phyloP scores from a whole-genome alignment of 2,329 filamentous ascomycete genomes.

The Pseudogymnoascus sp. region DNA sequence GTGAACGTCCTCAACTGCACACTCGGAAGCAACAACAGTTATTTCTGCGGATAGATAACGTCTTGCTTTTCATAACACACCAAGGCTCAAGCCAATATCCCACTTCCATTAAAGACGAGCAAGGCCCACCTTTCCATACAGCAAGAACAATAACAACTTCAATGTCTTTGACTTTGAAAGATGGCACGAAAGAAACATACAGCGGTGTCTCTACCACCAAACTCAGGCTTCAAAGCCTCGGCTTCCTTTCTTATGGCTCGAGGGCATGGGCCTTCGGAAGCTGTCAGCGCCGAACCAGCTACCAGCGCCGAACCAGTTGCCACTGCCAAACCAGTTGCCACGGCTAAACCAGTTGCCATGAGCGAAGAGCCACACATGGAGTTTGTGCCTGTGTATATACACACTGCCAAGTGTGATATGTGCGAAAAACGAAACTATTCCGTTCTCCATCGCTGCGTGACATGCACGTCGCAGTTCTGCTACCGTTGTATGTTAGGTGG shows the following conservation, averaged over 20 bases:
- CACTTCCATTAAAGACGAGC: background rate
- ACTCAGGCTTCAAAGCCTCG: background rate
- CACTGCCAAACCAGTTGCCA: background rate
- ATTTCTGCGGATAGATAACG: background rate
- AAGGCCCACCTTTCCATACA: background rate
- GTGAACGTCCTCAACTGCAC: background rate
- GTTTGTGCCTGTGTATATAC: background rate
- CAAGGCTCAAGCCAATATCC: background rate
- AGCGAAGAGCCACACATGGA: background rate
- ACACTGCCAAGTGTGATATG: slow-evolving; percentile 8
- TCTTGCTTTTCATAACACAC: background rate
- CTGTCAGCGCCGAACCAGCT: background rate
- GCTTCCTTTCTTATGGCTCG: background rate
- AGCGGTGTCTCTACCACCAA: background rate
- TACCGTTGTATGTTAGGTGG: background rate
- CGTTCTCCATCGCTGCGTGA: slow-evolving; percentile 2
- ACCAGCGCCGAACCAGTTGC: background rate
- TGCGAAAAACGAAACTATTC: background rate
- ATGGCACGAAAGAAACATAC: background rate
- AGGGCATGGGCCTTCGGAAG: background rate
- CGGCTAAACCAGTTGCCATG: background rate
- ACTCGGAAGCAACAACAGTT: background rate
- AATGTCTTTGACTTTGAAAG: background rate
- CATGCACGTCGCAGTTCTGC: background rate
- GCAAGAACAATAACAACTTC: background rate